A percentile compares a stretch with the other conserved stretches of the same genome.
phyloP scores from a whole-genome alignment of 805 yeast genomes.

The Hanseniaspora jakobsenii region DNA sequence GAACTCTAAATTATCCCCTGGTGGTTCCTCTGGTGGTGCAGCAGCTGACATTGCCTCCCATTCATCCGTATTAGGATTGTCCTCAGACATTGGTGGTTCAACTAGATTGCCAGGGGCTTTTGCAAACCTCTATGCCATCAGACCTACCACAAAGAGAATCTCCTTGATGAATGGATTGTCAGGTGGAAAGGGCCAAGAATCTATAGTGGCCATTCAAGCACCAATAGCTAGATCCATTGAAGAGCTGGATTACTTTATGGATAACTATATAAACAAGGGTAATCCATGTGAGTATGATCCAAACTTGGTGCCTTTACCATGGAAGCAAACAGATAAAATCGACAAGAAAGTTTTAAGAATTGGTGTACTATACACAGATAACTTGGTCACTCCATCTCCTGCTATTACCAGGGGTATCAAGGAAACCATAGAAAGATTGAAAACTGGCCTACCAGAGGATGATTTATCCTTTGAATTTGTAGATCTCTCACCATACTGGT shows the following conservation, averaged over 20 bases:
- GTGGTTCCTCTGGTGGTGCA: conserved; percentile 69
- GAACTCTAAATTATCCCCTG: conserved; percentile 47
- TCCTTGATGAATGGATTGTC: conserved; percentile 35
- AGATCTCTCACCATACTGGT: conserved; percentile 25
- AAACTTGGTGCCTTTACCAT: conserved; percentile 29
- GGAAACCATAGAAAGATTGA: conserved; percentile 42
- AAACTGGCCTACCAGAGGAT: conserved; percentile 40
- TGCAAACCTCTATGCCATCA: conserved; percentile 48
- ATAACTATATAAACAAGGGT: conserved; percentile 46
- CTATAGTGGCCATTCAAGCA: conserved; percentile 54
- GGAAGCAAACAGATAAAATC: conserved; percentile 27
- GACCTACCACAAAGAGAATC: conserved; percentile 49
- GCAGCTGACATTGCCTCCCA: conserved; percentile 49
- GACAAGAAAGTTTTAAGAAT: conserved; percentile 34
- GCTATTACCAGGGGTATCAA: conserved; percentile 49
- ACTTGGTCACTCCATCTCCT: conserved; percentile 54
- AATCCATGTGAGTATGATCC: conserved; percentile 49
- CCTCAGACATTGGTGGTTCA: conserved; percentile 64
- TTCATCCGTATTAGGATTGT: conserved; percentile 52
- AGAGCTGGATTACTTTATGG: conserved; percentile 60
- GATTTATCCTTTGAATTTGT: conserved; percentile 37
- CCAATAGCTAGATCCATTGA: conserved; percentile 55
- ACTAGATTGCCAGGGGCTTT: conserved; percentile 59
- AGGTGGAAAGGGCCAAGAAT: conserved; percentile 51
- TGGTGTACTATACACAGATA: conserved; percentile 55